Evolutionary conservation across 495 filamentous ascomycete species (phyloP), one percentile per base, ranked within the genome.

Genomic region (Talaromyces adpressus): DNA sequence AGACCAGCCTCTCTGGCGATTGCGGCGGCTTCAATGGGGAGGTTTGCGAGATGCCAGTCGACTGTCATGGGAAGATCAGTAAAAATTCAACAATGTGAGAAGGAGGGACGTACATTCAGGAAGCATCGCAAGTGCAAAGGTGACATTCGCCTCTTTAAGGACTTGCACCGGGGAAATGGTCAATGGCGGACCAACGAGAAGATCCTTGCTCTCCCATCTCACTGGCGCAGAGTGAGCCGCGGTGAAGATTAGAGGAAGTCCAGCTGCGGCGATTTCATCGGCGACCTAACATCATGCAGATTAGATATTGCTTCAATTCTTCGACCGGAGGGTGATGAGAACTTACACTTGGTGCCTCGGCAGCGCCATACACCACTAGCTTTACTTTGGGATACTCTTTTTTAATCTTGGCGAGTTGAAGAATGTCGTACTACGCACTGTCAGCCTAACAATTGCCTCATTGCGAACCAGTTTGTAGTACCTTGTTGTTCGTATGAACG

Each of bases 101-200:
- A 82, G 81, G 58, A 16, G 8, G 9, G 32, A 41, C 60, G 14
- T 32, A 62, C 60, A 52, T 23, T 23, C 45, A 22, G 60, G 60
- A 32, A 62, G 60, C 29, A 62, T n/a, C 6, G 39, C 39, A 11
- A 62, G 60, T 22, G 60, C 60, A 53, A 62, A 62, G 11, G 41
- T 62, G 23, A 62, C 60, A n/a, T 62, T 53, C 2, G 60, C 20
- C 14, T 62, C 60, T 6, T 30, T 12, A 18, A 62, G 47, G 14
- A 62, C 60, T 36, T 34, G 60, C 14, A 62, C 60, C 8, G 60
- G 45, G 4, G 60, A 62, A 6, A 62, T 39, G 5, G 60, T 81
- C 1, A 84, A 75, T 16, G 82, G 82, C 2, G 81, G 81, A 2
- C 82, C 82, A 0, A 77, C 72, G 23, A 82, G 69, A 3, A 77